phyloP scores from a whole-genome alignment of 1,284 basidiomycete species.

The Irpex rosettiformis region DNA sequence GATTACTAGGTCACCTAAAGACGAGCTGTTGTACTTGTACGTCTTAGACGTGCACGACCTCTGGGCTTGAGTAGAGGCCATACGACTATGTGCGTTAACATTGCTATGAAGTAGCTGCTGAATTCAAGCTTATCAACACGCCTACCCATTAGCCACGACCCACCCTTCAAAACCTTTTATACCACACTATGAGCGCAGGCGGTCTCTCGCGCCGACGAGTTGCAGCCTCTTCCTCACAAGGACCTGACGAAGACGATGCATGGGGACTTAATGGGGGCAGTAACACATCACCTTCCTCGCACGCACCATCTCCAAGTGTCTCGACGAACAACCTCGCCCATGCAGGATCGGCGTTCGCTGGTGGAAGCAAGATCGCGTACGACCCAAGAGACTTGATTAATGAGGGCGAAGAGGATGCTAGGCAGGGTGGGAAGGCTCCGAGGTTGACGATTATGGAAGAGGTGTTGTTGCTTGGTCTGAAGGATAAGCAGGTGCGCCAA shows the following conservation, averaged over 20 bases:
- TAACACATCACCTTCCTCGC: conserved; percentile 21
- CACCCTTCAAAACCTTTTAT: background rate
- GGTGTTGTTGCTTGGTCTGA: conserved; percentile 86
- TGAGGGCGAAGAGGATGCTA: conserved; percentile 68
- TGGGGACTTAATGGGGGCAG: conserved; percentile 23
- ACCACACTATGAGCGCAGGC: conserved; percentile 35
- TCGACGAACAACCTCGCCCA: conserved; percentile 29
- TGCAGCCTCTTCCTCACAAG: conserved; percentile 33
- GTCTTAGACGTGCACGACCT: background rate
- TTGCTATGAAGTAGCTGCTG: background rate
- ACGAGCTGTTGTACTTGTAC: background rate
- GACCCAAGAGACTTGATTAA: conserved; percentile 87
- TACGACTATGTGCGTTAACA: background rate
- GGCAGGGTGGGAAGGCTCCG: conserved; percentile 72
- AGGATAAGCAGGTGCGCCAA: conserved; percentile 78
- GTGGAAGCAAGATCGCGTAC: conserved; percentile 84
- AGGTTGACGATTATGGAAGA: conserved; percentile 96
- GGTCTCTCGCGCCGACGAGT: conserved; percentile 56
- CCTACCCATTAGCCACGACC: background rate
- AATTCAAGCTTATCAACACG: background rate
- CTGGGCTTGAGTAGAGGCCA: background rate
- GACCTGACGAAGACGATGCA: conserved; percentile 29
- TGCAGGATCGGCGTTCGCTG: conserved; percentile 78
- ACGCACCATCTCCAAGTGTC: conserved; percentile 29
- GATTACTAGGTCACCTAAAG: background rate